phyloP scores from a whole-genome alignment of 768 basidiomycete genomes.

The Tylopilus rubrobrunneus region DNA sequence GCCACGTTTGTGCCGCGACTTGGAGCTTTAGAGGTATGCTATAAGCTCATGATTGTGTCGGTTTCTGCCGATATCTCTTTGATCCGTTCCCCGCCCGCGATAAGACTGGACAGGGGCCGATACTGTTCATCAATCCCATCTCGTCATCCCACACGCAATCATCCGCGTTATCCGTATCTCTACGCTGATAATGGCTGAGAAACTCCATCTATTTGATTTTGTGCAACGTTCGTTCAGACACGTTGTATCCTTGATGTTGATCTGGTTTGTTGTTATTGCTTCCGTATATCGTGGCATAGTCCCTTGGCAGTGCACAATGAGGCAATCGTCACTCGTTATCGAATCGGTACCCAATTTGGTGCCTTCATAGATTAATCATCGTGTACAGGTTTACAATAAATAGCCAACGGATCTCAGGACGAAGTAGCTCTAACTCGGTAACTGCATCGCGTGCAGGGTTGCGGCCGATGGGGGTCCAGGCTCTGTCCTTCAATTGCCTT shows the following conservation, averaged over 20 bases:
- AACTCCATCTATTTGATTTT: slow-evolving; percentile 28
- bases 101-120: slow-evolving; percentile 12
- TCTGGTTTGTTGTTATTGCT: slow-evolving; percentile 9
- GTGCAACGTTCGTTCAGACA: slow-evolving; percentile 13
- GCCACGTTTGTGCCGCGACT: slow-evolving; percentile 19
- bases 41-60: background rate
- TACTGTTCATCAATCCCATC: background rate
- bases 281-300: slow-evolving; percentile 18
- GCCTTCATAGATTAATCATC: slow-evolving; percentile 21
- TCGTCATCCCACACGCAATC: slow-evolving; percentile 1
- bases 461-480: slow-evolving; percentile 13
- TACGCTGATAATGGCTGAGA: slow-evolving; percentile 17
- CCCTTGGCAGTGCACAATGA: slow-evolving; percentile 25
- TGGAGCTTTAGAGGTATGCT: slow-evolving; percentile 5
- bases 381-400: slow-evolving; percentile 21
- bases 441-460: slow-evolving; percentile 16
- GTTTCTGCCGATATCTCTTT: slow-evolving; percentile 9
- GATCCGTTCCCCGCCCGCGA: slow-evolving; percentile 10
- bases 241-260: slow-evolving; percentile 27
- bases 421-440: slow-evolving; percentile 22
- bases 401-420: slow-evolving; percentile 18
- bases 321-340: slow-evolving; percentile 21
- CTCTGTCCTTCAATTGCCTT: slow-evolving; percentile 26
- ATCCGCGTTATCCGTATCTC: slow-evolving; percentile 16
- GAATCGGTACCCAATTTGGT: slow-evolving; percentile 13